Base-by-base conservation (phyloP, 1,284 basidiomycete genomes). In the Erythrobasidium hasegawianum region DNA sequence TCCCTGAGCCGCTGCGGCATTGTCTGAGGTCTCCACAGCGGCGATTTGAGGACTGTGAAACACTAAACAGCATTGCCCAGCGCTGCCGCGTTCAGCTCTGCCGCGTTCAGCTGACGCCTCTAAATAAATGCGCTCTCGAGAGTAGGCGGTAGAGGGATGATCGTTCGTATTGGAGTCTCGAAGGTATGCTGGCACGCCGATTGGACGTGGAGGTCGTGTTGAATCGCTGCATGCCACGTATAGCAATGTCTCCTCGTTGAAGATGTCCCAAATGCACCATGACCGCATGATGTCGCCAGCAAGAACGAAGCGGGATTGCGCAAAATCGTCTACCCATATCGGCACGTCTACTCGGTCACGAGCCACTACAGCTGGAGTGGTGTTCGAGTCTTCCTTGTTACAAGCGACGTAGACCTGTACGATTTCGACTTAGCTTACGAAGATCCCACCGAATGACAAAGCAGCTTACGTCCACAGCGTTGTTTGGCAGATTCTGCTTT, bases 261-360 rank as follows among this genome's bases (percentile, higher is more conserved):
- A 39, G 10, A 65, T 14, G 11, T 65, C 62, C 62, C 62, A 65
- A 22, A 58, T 40, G 27, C 41, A 43, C 62, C 62, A 65, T 22
- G 62, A 41, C 22, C 62, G 55, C 55, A 65, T 57, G 18, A 65
- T 26, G 20, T 65, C 62, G 2, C 62, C 62, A 45, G 62, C 62
- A 18, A 65, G 45, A 1, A 65, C 47, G 33, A 65, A 65, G 29
- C 62, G 62, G 39, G 62, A 24, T 53, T 65, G 62, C 2, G 62
- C 47, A 27, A 53, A 58, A 20, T 58, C 62, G 38, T 65, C 62
- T 1, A 65, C 45, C 62, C 62, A 65, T 54, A 58, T 50, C 2
- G 62, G 55, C 20, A 65, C 24, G 33, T 65, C 62, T 4, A 65
- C 18, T 11, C 62, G 38, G 33, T 65, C 62, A 4, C 62, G 41